Conservation (phyloP, 345 rosid species). For the Hevea brasiliensis region DNA sequence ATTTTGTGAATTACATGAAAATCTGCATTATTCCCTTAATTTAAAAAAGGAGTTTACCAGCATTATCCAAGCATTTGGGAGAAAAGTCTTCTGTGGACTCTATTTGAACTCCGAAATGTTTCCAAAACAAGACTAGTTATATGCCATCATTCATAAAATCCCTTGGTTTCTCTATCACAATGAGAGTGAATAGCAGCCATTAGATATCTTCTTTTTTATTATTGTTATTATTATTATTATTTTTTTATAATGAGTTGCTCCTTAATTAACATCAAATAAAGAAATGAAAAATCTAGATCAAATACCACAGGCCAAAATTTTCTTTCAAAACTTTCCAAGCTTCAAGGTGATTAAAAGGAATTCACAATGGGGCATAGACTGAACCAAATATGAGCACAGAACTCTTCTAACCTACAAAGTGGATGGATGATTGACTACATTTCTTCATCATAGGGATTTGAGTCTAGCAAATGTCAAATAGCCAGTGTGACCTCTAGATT, state of each 20-base stretch:
- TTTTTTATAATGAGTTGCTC: too few relatives aligned
- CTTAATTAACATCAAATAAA: not conserved
- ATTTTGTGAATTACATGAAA: too few relatives aligned
- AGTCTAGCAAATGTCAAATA: constrained; percentile 91
- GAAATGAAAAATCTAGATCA: too few relatives aligned
- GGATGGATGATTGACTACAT: not conserved
- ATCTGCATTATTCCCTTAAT: too few relatives aligned
- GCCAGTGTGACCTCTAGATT: constrained; percentile 93
- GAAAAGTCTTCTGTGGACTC: too few relatives aligned
- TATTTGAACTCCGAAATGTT: too few relatives aligned
- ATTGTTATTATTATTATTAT: too few relatives aligned
- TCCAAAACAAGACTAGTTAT: too few relatives aligned
- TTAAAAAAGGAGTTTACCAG: too few relatives aligned
- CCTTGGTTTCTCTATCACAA: not conserved
- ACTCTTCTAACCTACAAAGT: not conserved
- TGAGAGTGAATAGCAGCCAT: not conserved
- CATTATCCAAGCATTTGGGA: too few relatives aligned
- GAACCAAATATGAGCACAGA: not conserved
- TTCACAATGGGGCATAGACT: not conserved
- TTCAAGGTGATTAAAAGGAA: not conserved
- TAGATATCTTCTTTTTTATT: not conserved
- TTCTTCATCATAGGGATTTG: constrained; percentile 43
- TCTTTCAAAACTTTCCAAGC: not conserved
- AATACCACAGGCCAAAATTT: not conserved
- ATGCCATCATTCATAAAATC: too few relatives aligned